Evolutionary conservation across 1,284 basidiomycete species (phyloP).

Genomic region (Paramarasmius palmivorus): DNA sequence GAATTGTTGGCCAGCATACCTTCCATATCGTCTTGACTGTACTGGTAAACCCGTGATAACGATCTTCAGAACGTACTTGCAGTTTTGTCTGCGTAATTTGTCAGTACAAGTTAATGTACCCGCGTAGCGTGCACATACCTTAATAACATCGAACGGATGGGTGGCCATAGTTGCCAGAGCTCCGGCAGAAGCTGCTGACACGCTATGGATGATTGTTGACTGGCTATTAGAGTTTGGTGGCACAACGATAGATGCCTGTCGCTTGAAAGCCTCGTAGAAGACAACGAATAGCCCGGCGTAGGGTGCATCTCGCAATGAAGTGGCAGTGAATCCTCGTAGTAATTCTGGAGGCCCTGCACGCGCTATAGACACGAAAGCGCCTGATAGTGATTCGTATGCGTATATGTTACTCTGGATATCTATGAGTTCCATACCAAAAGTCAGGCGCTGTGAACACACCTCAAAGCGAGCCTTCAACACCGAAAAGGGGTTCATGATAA

Average conservation of each 20-base stretch:
- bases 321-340: slow-evolving; percentile 88
- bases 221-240: slow-evolving; percentile 9
- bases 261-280: slow-evolving; percentile 87
- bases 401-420: slow-evolving; percentile 74
- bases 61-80: slow-evolving; percentile 77
- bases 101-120: not conserved
- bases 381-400: slow-evolving; percentile 65
- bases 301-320: slow-evolving; percentile 91
- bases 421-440: slow-evolving; percentile 7
- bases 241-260: slow-evolving; percentile 33
- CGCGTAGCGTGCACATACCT: slow-evolving; percentile 45
- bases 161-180: slow-evolving; percentile 81
- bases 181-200: slow-evolving; percentile 75
- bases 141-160: slow-evolving; percentile 90
- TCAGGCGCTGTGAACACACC: slow-evolving; percentile 45
- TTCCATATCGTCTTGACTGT: slow-evolving; percentile 69
- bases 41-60: slow-evolving; percentile 68
- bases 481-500: slow-evolving; percentile 90
- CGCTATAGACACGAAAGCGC: slow-evolving; percentile 63
- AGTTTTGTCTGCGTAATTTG: slow-evolving; percentile 69
- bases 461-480: slow-evolving; percentile 95
- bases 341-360: slow-evolving; percentile 80
- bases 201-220: slow-evolving; percentile 48
- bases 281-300: slow-evolving; percentile 95
- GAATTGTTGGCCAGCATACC: slow-evolving; percentile 40